A percentile compares a stretch with the other conserved stretches of the same genome.
Evolutionary conservation across 805 yeast genomes (phyloP).

Genomic region (Yarrowia sp.): DNA sequence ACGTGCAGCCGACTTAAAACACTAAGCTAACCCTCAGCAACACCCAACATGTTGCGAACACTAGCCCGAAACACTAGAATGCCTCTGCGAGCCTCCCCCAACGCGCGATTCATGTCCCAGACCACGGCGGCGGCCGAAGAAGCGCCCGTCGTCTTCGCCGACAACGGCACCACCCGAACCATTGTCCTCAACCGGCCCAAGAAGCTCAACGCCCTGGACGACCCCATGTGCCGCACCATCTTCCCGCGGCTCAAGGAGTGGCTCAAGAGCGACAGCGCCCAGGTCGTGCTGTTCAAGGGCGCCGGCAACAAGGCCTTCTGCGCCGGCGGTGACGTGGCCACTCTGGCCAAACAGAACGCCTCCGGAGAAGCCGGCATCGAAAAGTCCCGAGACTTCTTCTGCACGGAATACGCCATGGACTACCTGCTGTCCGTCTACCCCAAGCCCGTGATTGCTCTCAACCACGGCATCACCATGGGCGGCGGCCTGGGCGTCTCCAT

Average conservation of each 20-base stretch:
- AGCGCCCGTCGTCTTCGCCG: constrained; percentile 68
- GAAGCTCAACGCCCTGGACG: constrained; percentile 84
- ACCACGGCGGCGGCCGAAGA: constrained; percentile 41
- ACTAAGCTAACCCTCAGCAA: constrained; percentile 24
- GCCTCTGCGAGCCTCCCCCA: constrained; percentile 51
- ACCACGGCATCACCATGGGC: constrained; percentile 96
- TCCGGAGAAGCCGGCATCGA: constrained; percentile 57
- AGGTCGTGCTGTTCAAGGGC: constrained; percentile 72
- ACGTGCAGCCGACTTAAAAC: neutral
- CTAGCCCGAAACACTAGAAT: constrained; percentile 42
- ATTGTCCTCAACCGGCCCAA: constrained; percentile 78
- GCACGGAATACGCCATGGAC: constrained; percentile 80
- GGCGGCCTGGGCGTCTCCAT: constrained; percentile 95
- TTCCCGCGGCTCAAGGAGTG: constrained; percentile 78
- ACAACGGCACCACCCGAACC: constrained; percentile 70
- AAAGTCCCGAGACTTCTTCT: constrained; percentile 72
- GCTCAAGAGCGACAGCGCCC: constrained; percentile 69
- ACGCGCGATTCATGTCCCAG: constrained; percentile 38
- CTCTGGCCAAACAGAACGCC: constrained; percentile 59
- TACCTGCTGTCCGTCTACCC: constrained; percentile 78
- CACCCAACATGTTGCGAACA: constrained; percentile 38
- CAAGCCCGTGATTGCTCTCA: constrained; percentile 84
- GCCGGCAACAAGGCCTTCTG: constrained; percentile 73
- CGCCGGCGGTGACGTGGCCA: constrained; percentile 96
- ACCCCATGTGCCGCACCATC: constrained; percentile 75